Percentiles rank a stretch among this genome's conserved stretches.
Evolutionary conservation across 495 filamentous ascomycete genomes (phyloP).

Genomic region (Penicillium robsamsonii): DNA sequence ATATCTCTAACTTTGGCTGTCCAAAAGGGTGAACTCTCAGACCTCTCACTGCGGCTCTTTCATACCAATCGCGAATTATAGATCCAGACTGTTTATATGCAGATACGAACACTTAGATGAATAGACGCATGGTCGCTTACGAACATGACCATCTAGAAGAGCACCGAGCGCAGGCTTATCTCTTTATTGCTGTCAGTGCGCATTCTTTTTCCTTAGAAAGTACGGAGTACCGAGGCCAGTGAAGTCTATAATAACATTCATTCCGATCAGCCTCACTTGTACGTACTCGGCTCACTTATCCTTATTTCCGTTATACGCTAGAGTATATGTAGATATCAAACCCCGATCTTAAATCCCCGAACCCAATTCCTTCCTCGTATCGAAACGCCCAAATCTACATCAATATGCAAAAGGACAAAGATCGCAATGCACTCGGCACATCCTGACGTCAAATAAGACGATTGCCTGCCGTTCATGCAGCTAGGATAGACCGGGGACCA

Average conservation of each 20-base stretch:
- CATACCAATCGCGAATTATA: background rate
- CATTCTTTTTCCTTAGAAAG: background rate
- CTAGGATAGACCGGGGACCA: background rate
- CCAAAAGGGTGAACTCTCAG: too few species aligned
- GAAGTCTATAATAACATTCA: background rate
- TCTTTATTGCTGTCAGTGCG: constrained; percentile 5
- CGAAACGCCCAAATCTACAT: background rate
- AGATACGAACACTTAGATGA: background rate
- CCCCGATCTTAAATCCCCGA: background rate
- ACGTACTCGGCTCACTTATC: background rate
- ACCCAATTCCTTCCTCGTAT: background rate
- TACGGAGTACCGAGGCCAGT: constrained; percentile 1
- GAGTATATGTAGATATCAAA: background rate
- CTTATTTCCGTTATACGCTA: too few species aligned
- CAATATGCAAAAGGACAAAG: constrained; percentile 10
- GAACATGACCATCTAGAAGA: background rate
- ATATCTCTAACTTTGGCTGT: background rate
- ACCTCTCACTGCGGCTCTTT: background rate
- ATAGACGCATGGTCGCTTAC: constrained; percentile 4
- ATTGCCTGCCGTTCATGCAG: constrained; percentile 11
- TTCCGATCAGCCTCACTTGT: background rate
- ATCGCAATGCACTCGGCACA: constrained; percentile 11
- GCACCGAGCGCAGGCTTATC: constrained; percentile 8
- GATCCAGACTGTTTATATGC: background rate
- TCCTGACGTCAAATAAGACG: constrained; percentile 12